Base-by-base conservation (phyloP, 371 early-diverging fungal species). In the Funneliformis caledonium region DNA sequence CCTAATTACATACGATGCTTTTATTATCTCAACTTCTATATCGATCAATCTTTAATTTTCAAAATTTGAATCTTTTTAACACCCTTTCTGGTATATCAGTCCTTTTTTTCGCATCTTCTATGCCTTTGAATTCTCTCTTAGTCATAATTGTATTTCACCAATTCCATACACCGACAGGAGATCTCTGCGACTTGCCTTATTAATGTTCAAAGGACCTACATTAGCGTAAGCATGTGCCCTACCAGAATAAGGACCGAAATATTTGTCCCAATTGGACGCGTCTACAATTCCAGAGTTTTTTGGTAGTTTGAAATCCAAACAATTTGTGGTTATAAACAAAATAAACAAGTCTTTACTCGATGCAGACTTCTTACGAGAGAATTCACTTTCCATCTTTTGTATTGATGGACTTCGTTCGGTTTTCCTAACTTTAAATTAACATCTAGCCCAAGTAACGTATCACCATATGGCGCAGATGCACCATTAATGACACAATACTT, bases 231-330 rank as follows among this genome's bases (percentile, higher is more conserved):
- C 65, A 73, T 80, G 72, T 45, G 82, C 83, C 52, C 82, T 83
- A 48, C 83, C 81, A 33, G 83, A 64, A 82, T 80, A 83, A 37
- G 83, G 83, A 61, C 83, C 81, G 67, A 83, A 83, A 76, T 83
- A 83, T 59, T 22, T 22, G 45, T 22, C 48, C 82, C 16, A 69
- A 7, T 37, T 43, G 43, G 37, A 43, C 10, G 43, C 10, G n/a
- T 69, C 22, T n/a, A 62, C 69, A 50, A 82, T 75, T 31, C 56
- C 84, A 42, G 83, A 84, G 33, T 61, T 72, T 61, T 64, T 50
- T 68, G 84, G 82, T 43, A 81, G 82, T 33, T 81, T 62, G 59
- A 80, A 45, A 14, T 81, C 68, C 19, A 26, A 69, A 50, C 61
- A 11, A 9, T 52, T 50, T 80, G 72, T 45, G 31, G 82, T 62